phyloP scores from a whole-genome alignment of 169 alveolate species.

The Gregarina niphandrodes region DNA sequence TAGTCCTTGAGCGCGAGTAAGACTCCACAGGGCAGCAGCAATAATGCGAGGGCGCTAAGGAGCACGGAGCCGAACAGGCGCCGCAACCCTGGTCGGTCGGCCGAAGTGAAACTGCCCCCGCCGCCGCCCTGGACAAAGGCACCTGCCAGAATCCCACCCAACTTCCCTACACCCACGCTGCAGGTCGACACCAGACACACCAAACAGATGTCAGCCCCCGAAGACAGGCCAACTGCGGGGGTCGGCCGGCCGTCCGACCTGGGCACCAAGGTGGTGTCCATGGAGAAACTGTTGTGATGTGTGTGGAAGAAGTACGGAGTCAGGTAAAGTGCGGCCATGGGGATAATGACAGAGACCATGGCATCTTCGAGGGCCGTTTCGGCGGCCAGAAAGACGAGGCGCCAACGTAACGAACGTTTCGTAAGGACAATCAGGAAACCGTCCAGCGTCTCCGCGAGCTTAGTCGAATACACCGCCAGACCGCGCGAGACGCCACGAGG shows the following conservation, averaged over 20 bases:
- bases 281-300: too few relatives aligned
- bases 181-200: constrained; percentile 5
- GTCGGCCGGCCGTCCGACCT: too few relatives aligned
- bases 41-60: neutral
- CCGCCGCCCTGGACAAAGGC: neutral
- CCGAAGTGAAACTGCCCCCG: too few relatives aligned
- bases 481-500: too few relatives aligned
- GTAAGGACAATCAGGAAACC: constrained; percentile 4
- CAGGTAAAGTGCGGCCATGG: constrained; percentile 5
- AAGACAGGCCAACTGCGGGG: too few relatives aligned
- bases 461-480: too few relatives aligned
- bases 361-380: constrained; percentile 30
- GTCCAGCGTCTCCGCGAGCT: too few relatives aligned
- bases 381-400: constrained; percentile 18
- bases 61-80: neutral
- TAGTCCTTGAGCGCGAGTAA: too few relatives aligned
- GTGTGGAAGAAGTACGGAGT: neutral
- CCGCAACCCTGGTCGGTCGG: constrained; percentile 2
- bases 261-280: too few relatives aligned
- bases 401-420: constrained; percentile 3
- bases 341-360: constrained; percentile 24
- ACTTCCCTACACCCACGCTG: constrained; percentile 9
- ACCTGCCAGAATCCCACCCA: constrained; percentile 12
- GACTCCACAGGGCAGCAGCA: too few relatives aligned
- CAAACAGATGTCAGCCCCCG: neutral